Conservation (phyloP, 345 rosid genomes). For the Moricandia arvensis region DNA sequence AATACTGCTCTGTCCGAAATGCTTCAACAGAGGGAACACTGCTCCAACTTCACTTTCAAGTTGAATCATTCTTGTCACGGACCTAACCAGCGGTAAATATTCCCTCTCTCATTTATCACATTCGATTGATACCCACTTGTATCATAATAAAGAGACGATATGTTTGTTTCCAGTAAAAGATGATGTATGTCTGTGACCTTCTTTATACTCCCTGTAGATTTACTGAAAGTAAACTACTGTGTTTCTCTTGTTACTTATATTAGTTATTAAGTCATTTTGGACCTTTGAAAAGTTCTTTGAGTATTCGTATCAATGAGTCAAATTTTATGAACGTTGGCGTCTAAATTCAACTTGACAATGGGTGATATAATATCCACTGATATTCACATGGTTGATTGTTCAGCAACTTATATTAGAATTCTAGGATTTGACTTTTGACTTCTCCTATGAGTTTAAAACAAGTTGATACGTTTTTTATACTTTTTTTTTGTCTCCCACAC, state of each 20-base stretch:
- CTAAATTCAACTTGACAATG: conserved; percentile 18
- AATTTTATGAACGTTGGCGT: conserved; percentile 22
- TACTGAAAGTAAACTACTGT: conserved; percentile 5
- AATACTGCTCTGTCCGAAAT: conserved; percentile 47
- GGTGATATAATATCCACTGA: neutral
- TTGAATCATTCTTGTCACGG: conserved; percentile 29
- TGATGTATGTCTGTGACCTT: neutral
- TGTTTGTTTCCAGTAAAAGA: conserved; percentile 14
- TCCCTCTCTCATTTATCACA: neutral
- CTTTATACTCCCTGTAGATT: conserved; percentile 17
- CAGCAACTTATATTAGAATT: neutral
- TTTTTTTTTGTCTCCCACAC: neutral
- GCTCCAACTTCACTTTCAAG: conserved; percentile 44
- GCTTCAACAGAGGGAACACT: conserved; percentile 40
- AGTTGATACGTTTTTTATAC: neutral
- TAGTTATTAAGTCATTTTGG: neutral
- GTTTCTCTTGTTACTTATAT: neutral
- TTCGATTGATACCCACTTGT: conserved; percentile 24
- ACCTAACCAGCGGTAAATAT: conserved; percentile 28
- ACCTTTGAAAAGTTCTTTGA: neutral
- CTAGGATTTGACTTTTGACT: neutral
- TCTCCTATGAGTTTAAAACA: conserved; percentile 8
- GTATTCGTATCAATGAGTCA: neutral
- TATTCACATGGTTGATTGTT: neutral
- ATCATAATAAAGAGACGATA: neutral